Percentiles rank a stretch among this genome's conserved stretches.
Evolutionary conservation across 2,329 filamentous ascomycete species (phyloP).

Genomic region (Chaetomium sp.): DNA sequence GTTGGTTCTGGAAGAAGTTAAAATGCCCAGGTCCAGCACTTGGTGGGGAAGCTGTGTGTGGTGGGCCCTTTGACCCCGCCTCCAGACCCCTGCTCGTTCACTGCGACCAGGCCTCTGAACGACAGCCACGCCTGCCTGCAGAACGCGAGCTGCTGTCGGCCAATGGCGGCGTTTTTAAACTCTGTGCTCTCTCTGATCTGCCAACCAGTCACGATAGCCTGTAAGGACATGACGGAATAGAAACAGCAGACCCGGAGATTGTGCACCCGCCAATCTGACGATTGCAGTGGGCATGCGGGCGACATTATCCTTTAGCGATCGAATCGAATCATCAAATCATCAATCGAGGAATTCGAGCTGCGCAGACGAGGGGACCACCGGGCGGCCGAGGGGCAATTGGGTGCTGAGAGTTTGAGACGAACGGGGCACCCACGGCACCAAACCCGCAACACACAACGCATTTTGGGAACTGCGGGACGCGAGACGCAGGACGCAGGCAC

Average conservation of each 20-base stretch:
- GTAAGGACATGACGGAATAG: constrained; percentile 11
- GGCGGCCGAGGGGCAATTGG: not conserved
- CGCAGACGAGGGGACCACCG: not conserved
- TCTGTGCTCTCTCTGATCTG: constrained; percentile 2
- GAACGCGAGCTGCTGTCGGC: constrained; percentile 36
- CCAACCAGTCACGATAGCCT: constrained; percentile 1
- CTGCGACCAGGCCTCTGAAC: constrained; percentile 45
- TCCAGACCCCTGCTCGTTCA: constrained; percentile 24
- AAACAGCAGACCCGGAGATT: constrained; percentile 25
- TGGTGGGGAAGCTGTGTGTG: constrained; percentile 4
- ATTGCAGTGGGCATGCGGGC: constrained; percentile 21
- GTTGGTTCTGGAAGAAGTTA: constrained; percentile 14
- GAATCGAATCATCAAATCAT: constrained; percentile 10
- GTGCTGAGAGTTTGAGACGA: not conserved
- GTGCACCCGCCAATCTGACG: constrained; percentile 31
- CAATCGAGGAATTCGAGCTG: not conserved
- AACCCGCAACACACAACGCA: not conserved
- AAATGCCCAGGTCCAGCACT: not conserved
- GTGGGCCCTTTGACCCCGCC: constrained; percentile 20
- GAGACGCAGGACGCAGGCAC: constrained; percentile 6
- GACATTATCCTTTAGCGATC: constrained; percentile 12
- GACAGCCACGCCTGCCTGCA: constrained; percentile 54
- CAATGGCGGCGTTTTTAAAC: constrained; percentile 30
- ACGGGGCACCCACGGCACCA: not conserved
- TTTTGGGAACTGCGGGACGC: not conserved